Evolutionary conservation across 2,329 filamentous ascomycete species (phyloP).

Genomic region (Orbilia ellipsospora): DNA sequence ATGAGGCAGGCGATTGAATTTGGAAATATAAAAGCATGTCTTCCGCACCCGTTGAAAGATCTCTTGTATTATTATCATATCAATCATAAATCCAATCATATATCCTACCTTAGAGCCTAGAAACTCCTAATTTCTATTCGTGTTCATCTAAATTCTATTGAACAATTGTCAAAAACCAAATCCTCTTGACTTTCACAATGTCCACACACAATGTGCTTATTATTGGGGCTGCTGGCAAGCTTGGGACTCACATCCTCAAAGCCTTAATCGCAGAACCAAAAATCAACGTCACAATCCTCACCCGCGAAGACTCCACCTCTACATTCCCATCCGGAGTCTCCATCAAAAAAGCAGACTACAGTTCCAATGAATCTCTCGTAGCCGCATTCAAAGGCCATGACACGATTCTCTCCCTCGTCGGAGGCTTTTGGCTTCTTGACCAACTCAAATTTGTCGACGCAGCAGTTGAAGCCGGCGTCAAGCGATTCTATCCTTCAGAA

Average conservation of each 20-base stretch:
- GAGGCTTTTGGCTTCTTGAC: constrained; percentile 62
- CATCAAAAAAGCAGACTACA: constrained; percentile 66
- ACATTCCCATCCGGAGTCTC: constrained; percentile 62
- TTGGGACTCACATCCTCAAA: constrained; percentile 35
- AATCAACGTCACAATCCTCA: constrained; percentile 69
- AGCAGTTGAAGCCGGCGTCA: constrained; percentile 70
- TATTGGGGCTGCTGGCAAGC: constrained; percentile 44
- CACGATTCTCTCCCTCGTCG: constrained; percentile 68
- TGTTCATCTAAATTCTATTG: too few species aligned
- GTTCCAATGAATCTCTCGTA: constrained; percentile 66
- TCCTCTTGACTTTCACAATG: constrained; percentile 13
- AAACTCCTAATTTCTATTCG: too few species aligned
- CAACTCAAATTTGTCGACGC: constrained; percentile 70
- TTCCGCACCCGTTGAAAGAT: too few species aligned
- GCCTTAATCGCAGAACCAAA: constrained; percentile 41
- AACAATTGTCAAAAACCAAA: too few species aligned
- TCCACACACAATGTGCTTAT: constrained; percentile 45
- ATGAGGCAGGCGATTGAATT: too few species aligned
- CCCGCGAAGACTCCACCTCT: constrained; percentile 65
- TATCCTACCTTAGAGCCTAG: too few species aligned
- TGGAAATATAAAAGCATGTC: too few species aligned
- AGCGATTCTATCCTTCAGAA: constrained; percentile 72
- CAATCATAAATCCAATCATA: too few species aligned
- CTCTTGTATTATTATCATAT: too few species aligned
- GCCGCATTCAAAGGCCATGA: constrained; percentile 69